Evolutionary conservation across 2,329 filamentous ascomycete species (phyloP).

Genomic region (Calonectria hawksworthii): DNA sequence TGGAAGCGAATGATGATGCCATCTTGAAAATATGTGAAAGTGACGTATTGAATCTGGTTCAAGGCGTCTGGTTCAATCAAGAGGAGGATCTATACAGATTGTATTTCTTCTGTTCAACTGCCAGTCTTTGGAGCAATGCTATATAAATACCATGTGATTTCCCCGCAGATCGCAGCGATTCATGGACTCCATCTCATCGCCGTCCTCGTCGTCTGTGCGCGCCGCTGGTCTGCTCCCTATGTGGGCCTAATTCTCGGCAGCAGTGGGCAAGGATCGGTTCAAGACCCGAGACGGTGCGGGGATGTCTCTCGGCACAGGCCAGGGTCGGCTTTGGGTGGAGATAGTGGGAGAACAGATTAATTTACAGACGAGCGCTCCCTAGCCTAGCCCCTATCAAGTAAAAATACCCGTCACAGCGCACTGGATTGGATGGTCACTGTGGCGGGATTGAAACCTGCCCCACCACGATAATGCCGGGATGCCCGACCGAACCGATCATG

Average conservation of each 20-base stretch:
- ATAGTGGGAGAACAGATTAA: background rate
- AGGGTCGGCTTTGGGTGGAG: background rate
- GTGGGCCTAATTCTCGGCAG: background rate
- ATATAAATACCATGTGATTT: slow-evolving; percentile 1
- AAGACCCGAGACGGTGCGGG: background rate
- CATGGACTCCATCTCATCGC: background rate
- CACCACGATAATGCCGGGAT: background rate
- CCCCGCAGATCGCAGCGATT: background rate
- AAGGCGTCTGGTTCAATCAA: background rate
- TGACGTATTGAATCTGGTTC: background rate
- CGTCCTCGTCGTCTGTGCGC: background rate
- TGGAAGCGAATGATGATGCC: background rate
- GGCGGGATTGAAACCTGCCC: background rate
- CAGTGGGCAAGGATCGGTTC: background rate
- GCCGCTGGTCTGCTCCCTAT: background rate
- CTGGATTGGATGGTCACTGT: background rate
- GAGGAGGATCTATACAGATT: background rate
- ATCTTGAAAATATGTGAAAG: background rate
- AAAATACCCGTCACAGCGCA: background rate
- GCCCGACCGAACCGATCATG: background rate
- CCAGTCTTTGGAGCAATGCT: background rate
- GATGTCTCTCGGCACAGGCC: background rate
- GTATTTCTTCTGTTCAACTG: background rate
- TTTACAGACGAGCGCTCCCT: background rate
- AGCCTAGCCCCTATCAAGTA: background rate